A percentile compares a stretch with the other conserved stretches of the same genome.
Conservation (phyloP, 192 early-diverging fungal species). For the Podila clonocystis region DNA sequence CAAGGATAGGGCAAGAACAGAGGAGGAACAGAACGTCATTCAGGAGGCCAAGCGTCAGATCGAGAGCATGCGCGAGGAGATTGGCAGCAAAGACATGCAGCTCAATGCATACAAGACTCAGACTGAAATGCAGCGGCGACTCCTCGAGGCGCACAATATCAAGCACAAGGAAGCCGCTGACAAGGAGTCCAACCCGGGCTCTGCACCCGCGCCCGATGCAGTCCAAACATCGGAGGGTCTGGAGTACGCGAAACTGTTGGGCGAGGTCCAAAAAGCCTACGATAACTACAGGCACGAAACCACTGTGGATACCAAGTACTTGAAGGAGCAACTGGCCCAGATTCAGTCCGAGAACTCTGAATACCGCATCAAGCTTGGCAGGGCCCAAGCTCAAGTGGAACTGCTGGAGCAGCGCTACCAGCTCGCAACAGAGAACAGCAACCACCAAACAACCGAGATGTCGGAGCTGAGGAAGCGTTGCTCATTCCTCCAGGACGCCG, state of each 20-base stretch:
- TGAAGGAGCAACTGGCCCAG: conserved; percentile 63
- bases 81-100: conserved; percentile 57
- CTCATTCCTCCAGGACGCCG: conserved; percentile 54
- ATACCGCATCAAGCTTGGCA: conserved; percentile 69
- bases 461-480: conserved; percentile 70
- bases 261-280: conserved; percentile 68
- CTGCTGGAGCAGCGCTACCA: conserved; percentile 72
- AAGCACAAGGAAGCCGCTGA: background rate
- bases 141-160: conserved; percentile 40
- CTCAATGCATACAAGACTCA: conserved; percentile 64
- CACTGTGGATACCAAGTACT: conserved; percentile 61
- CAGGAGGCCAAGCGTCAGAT: conserved; percentile 64
- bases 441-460: conserved; percentile 68
- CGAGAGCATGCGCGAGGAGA: conserved; percentile 67
- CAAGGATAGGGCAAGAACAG: conserved; percentile 31
- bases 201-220: background rate
- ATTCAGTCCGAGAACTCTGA: conserved; percentile 66
- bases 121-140: conserved; percentile 64
- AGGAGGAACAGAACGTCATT: conserved; percentile 57
- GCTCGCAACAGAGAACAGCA: conserved; percentile 59
- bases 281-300: conserved; percentile 74
- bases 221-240: background rate
- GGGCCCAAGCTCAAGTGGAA: conserved; percentile 67
- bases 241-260: conserved; percentile 56
- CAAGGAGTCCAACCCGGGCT: background rate